phyloP scores from a whole-genome alignment of 306 rosid genomes.

The Mucuna pruriens region DNA sequence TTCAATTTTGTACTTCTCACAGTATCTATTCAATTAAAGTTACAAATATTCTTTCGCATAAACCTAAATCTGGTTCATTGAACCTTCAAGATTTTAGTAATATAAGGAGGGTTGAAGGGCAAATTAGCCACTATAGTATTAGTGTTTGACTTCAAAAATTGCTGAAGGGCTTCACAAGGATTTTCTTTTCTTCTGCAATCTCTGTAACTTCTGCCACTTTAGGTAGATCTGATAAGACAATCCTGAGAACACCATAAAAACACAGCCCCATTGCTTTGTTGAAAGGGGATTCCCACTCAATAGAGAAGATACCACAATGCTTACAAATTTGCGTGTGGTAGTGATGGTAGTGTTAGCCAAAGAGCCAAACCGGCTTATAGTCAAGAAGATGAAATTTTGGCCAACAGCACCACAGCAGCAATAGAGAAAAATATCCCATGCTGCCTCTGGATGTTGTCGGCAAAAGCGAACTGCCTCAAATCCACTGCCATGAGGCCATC shows the following conservation, averaged over 20 bases:
- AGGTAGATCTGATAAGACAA: constrained; percentile 90
- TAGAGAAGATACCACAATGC: constrained; percentile 91
- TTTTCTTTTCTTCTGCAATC: constrained; percentile 84
- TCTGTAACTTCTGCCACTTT: constrained; percentile 89
- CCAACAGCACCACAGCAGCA: constrained; percentile 99
- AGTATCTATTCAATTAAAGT: constrained; percentile 53
- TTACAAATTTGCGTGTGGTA: constrained; percentile 95
- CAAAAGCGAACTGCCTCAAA: constrained; percentile 85
- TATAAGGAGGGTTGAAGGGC: constrained; percentile 8
- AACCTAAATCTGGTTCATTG: constrained; percentile 45
- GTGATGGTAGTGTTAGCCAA: constrained; percentile 96
- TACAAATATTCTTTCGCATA: constrained; percentile 42
- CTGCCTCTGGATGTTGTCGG: constrained; percentile 85
- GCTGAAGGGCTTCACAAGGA: constrained; percentile 52
- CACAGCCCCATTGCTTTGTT: constrained; percentile 93
- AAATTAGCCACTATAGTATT: constrained; percentile 22
- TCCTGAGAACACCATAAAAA: constrained; percentile 90
- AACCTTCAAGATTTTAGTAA: constrained; percentile 37
- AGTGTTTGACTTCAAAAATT: constrained; percentile 53
- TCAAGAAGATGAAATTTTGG: constrained; percentile 95
- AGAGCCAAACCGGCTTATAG: constrained; percentile 93
- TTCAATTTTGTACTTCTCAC: constrained; percentile 11
- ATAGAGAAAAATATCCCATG: constrained; percentile 85
- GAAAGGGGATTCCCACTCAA: constrained; percentile 96
- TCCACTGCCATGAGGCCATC: constrained; percentile 82